phyloP scores from a whole-genome alignment of 164 flowering plant species.

The Buxus sempervirens region DNA sequence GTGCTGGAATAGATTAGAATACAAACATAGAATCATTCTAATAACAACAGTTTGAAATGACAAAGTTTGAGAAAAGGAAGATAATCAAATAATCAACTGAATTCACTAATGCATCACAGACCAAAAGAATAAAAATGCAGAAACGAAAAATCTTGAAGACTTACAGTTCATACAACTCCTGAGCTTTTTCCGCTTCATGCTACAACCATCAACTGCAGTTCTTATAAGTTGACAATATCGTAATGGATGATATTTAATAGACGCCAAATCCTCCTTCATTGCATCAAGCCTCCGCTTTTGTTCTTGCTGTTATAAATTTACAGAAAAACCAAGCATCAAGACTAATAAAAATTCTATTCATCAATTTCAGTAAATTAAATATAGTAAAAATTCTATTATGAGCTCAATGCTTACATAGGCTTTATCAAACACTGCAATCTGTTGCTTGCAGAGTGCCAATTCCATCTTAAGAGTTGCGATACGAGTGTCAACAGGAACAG shows the following conservation, averaged over 20 bases:
- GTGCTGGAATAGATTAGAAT: too few species aligned
- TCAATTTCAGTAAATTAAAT: background rate
- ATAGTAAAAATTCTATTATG: background rate
- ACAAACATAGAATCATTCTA: too few species aligned
- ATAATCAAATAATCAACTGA: too few species aligned
- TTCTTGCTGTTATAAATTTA: slow-evolving; percentile 34
- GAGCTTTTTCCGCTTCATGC: slow-evolving; percentile 38
- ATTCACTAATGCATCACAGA: too few species aligned
- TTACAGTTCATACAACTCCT: slow-evolving; percentile 29
- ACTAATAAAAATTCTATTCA: background rate
- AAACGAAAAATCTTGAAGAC: slow-evolving; percentile 1
- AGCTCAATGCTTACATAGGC: slow-evolving; percentile 48
- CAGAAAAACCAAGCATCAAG: slow-evolving; percentile 3
- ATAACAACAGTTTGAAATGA: too few species aligned
- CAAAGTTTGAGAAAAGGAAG: too few species aligned
- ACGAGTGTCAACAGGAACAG: slow-evolving; percentile 60
- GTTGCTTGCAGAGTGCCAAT: slow-evolving; percentile 62
- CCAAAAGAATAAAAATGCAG: background rate
- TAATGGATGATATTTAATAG: slow-evolving; percentile 71
- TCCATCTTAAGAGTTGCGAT: slow-evolving; percentile 69
- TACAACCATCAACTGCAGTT: slow-evolving; percentile 10
- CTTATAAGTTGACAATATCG: slow-evolving; percentile 25
- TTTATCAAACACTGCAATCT: slow-evolving; percentile 38
- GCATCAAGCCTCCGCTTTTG: slow-evolving; percentile 49
- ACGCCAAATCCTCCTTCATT: slow-evolving; percentile 45